phyloP scores from a whole-genome alignment of 2,329 filamentous ascomycete genomes.

The Aspergillus pseudoglaucus region DNA sequence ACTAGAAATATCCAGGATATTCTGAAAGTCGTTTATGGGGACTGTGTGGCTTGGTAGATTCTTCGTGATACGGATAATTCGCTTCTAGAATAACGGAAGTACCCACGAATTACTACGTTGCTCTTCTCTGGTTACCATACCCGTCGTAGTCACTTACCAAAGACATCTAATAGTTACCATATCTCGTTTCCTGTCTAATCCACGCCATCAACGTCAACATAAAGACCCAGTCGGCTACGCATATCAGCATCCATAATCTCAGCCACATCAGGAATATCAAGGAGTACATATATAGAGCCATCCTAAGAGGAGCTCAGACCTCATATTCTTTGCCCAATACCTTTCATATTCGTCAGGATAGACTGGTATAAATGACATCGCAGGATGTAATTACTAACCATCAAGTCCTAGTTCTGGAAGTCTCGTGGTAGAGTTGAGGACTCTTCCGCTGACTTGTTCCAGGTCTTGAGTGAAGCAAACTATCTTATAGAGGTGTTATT shows the following conservation, averaged over 20 bases:
- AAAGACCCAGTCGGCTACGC: background rate
- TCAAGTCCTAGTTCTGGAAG: background rate
- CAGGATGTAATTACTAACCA: background rate
- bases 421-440: background rate
- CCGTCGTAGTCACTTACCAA: no score
- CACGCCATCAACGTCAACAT: background rate
- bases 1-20: no score
- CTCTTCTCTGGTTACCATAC: no score
- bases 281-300: background rate
- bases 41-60: no score
- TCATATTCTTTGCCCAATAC: background rate
- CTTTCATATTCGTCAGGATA: background rate
- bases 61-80: no score
- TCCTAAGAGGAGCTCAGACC: background rate
- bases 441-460: background rate
- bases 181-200: no score
- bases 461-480: background rate
- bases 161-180: no score
- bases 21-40: no score
- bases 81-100: no score
- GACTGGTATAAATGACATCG: background rate
- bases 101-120: no score
- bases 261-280: background rate
- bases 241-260: background rate
- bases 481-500: background rate